These are phyloP conservation scores for Geotrichum carabidarum DNA, from an alignment of 1,139 yeast genomes.

Conservation along the genomic window DNA sequence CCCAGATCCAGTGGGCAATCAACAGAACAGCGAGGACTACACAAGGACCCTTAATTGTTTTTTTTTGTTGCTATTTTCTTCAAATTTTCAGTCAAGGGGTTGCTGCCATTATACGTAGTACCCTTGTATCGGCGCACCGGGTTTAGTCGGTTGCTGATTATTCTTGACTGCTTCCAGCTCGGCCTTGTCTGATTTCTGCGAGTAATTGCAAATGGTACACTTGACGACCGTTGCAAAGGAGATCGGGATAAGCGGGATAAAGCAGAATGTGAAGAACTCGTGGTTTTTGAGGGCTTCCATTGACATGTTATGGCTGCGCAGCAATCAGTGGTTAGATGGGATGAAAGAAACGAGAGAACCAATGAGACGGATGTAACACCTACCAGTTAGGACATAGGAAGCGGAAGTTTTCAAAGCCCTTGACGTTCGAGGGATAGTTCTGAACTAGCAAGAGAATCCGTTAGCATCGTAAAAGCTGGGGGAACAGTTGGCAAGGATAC, in stretches of 20 bases:
- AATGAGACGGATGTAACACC: not conserved
- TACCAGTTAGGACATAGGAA: slow-evolving; percentile 36
- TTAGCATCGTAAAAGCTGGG: too few species aligned
- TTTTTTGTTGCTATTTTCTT: not conserved
- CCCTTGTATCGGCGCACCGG: slow-evolving; percentile 9
- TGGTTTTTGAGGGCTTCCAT: slow-evolving; percentile 43
- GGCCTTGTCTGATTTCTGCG: slow-evolving; percentile 40
- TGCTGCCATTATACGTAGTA: not conserved
- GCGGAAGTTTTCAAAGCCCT: slow-evolving; percentile 28
- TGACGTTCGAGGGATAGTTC: slow-evolving; percentile 29
- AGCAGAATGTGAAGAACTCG: slow-evolving; percentile 46
- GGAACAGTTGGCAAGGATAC: too few species aligned
- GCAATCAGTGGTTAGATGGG: not conserved
- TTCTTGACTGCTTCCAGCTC: slow-evolving; percentile 37
- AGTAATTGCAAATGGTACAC: slow-evolving; percentile 46
- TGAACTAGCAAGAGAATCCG: slow-evolving; percentile 21
- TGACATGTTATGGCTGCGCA: slow-evolving; percentile 37
- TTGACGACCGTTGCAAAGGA: slow-evolving; percentile 44
- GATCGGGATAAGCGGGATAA: slow-evolving; percentile 45
- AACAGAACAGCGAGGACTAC: too few species aligned
- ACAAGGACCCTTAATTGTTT: not conserved
- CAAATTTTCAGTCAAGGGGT: not conserved
- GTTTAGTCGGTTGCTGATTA: not conserved
- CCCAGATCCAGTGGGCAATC: too few species aligned
- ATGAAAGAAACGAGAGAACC: not conserved